Evolutionary conservation across 208 protist species (phyloP).

Genomic region (Trypanosoma avium): DNA sequence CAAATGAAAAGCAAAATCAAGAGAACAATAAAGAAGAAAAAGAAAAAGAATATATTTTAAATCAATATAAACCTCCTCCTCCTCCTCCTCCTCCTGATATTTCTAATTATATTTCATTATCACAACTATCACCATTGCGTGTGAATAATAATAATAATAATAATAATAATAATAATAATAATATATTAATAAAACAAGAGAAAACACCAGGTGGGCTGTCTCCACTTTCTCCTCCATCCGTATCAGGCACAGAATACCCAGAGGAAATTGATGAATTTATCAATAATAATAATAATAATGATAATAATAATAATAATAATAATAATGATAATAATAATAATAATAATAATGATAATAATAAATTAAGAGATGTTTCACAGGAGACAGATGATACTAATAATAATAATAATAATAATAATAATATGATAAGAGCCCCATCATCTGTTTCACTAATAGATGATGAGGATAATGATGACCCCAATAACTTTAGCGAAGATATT

Average conservation of each 20-base stretch:
- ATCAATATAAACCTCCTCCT: too few relatives aligned
- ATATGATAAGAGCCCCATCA: too few relatives aligned
- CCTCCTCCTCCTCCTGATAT: too few relatives aligned
- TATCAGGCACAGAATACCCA: slow-evolving; percentile 12
- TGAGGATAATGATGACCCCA: not conserved
- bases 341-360: not conserved
- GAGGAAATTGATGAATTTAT: not conserved
- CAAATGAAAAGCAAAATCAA: too few relatives aligned
- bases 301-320: not conserved
- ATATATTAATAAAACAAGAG: not conserved
- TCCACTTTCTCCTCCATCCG: slow-evolving; percentile 15
- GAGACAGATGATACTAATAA: not conserved
- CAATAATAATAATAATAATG: not conserved
- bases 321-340: not conserved
- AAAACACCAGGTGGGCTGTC: slow-evolving; percentile 1
- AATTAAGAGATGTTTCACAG: too few relatives aligned
- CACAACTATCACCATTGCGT: not conserved
- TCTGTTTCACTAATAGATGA: not conserved
- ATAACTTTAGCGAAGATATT: not conserved
- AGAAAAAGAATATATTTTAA: too few relatives aligned
- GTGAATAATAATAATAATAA: not conserved
- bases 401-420: not conserved
- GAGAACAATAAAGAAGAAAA: too few relatives aligned
- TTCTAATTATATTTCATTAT: too few relatives aligned
- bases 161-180: not conserved